A percentile compares a stretch with the other conserved stretches of the same genome.
Evolutionary conservation across 441 rosid species (phyloP).

Genomic region (Arabidopsis hybrid): DNA sequence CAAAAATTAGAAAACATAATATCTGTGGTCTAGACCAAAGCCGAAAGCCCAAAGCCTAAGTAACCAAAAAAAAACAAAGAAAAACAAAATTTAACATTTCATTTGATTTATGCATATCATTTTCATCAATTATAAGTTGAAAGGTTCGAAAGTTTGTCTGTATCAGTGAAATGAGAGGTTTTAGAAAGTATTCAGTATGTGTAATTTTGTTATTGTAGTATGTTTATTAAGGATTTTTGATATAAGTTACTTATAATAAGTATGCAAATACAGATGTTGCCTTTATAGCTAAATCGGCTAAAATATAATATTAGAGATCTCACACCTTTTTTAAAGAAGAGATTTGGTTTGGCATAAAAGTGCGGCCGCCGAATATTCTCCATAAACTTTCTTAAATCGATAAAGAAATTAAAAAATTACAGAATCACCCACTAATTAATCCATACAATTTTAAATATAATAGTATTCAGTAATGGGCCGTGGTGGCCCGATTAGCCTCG

Average conservation of each 20-base stretch:
- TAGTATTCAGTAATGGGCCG: constrained; percentile 32
- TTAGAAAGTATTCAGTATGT: not conserved
- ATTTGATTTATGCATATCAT: too few relatives aligned
- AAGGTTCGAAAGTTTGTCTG: too few relatives aligned
- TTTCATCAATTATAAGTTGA: too few relatives aligned
- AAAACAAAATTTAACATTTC: too few relatives aligned
- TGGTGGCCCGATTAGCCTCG: constrained; percentile 46
- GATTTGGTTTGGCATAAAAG: constrained; percentile 50
- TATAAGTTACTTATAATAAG: too few relatives aligned
- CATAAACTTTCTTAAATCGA: constrained; percentile 31
- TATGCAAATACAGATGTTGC: constrained; percentile 34
- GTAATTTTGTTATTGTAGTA: not conserved
- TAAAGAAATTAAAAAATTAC: constrained; percentile 6
- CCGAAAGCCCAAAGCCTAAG: too few relatives aligned
- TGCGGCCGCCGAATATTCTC: constrained; percentile 67
- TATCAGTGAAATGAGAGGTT: not conserved
- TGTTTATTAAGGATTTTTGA: too few relatives aligned
- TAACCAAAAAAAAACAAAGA: too few relatives aligned
- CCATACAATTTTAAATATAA: not conserved
- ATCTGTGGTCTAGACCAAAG: too few relatives aligned
- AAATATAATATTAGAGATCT: constrained; percentile 28
- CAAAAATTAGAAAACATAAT: too few relatives aligned
- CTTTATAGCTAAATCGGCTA: constrained; percentile 25
- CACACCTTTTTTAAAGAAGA: constrained; percentile 41
- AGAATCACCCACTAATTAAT: constrained; percentile 19